These are phyloP conservation scores for Rhizophagus sp. DNA, from an alignment of 192 early-diverging fungal genomes.

Conservation along the genomic window DNA sequence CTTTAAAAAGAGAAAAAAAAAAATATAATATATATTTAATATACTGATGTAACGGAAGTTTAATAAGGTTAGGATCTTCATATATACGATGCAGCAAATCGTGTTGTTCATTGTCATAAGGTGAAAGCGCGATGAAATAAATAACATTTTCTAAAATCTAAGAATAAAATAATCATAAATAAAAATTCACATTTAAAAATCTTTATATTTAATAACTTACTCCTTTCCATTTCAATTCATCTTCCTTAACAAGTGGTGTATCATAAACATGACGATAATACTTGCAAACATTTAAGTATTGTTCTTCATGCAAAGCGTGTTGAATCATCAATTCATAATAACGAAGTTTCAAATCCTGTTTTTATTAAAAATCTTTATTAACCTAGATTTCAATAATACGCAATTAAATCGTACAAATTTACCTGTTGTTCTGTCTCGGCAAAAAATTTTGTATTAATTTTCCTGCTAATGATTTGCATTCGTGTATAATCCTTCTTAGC, in stretches of 20 bases:
- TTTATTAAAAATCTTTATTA: not conserved
- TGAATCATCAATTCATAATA: conserved; percentile 98
- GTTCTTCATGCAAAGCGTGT: conserved; percentile 86
- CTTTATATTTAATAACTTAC: conserved; percentile 37
- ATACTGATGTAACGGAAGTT: conserved; percentile 73
- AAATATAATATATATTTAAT: not conserved
- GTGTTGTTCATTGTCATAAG: conserved; percentile 95
- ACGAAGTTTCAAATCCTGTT: conserved; percentile 88
- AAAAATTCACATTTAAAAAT: not conserved
- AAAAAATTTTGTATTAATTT: conserved; percentile 96
- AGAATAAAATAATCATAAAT: conserved; percentile 14
- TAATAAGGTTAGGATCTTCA: conserved; percentile 76
- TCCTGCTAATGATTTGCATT: conserved; percentile 92
- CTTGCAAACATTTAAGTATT: conserved; percentile 90
- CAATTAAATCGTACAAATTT: conserved; percentile 21
- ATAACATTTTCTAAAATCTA: conserved; percentile 79
- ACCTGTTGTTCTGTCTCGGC: conserved; percentile 75
- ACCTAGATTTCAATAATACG: not conserved
- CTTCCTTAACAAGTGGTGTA: conserved; percentile 77
- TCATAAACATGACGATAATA: conserved; percentile 91
- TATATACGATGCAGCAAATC: conserved; percentile 89
- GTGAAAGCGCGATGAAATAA: conserved; percentile 85
- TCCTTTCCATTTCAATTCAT: conserved; percentile 73
- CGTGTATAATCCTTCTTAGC: conserved; percentile 91
- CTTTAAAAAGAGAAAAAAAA: not conserved